Evolutionary conservation across 2,329 filamentous ascomycete species (phyloP).

Genomic region (Teratosphaeria gauchensis): DNA sequence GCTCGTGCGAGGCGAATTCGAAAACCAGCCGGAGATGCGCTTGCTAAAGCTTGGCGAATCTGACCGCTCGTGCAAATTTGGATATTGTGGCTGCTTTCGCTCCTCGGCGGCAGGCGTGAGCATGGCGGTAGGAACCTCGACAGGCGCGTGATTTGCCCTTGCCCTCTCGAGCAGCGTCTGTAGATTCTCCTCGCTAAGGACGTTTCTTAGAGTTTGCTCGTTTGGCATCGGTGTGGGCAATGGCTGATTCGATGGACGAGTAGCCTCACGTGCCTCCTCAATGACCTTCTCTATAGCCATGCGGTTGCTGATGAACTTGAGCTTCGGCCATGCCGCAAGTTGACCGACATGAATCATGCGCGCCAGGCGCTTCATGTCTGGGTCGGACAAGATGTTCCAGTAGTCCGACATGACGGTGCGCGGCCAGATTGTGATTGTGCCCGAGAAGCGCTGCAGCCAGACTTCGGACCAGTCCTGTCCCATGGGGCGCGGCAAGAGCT

Average conservation of each 20-base stretch:
- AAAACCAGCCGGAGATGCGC: constrained; percentile 22
- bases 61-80: constrained; percentile 1
- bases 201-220: constrained; percentile 17
- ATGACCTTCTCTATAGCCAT: constrained; percentile 69
- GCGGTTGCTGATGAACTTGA: constrained; percentile 83
- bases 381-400: constrained; percentile 75
- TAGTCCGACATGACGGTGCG: constrained; percentile 72
- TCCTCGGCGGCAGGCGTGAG: constrained; percentile 12
- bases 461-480: constrained; percentile 96
- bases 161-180: constrained; percentile 30
- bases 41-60: constrained; percentile 23
- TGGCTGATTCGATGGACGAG: constrained; percentile 23
- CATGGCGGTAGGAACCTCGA: constrained; percentile 18
- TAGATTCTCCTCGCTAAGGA: constrained; percentile 40
- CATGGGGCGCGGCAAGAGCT: constrained; percentile 78
- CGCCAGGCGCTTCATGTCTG: constrained; percentile 62
- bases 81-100: not conserved
- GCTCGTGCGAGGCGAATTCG: not conserved
- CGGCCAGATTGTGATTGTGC: constrained; percentile 94
- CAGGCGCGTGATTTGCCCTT: constrained; percentile 17
- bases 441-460: constrained; percentile 90
- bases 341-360: constrained; percentile 87
- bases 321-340: constrained; percentile 79
- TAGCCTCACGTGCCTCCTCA: constrained; percentile 44
- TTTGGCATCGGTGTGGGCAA: constrained; percentile 19